Base-by-base conservation (phyloP, 192 early-diverging fungal genomes). In the Umbelopsis sp. region DNA sequence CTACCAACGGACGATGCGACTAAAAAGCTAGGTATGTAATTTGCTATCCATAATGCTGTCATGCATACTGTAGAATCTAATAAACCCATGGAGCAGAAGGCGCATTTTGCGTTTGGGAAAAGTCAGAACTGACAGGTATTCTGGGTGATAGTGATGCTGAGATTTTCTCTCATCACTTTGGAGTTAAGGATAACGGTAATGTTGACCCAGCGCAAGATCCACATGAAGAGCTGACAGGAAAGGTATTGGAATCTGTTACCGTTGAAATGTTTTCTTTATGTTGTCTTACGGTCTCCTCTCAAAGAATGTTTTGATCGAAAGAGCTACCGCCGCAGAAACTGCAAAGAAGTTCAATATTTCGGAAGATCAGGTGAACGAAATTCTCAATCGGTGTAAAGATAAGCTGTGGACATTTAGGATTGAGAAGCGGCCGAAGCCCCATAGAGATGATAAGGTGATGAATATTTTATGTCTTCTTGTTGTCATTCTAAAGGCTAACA, bases 81-180 rank as follows among this genome's bases (percentile, higher is more conserved):
- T 41, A 8, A 12, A 43, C 31, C 7, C 34, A 20, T n/a, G 0
- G 20, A 16, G 22, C 45, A 84, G 89, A 90, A 81, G 89, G 89
- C 1, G 89, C 89, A 3, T 90, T 90, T 72, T 84, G 80, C 22
- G 86, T 88, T 5, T 90, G 89, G 89, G 80, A 82, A 56, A 34
- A 62, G n/a, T 70, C 67, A 20, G 89, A 90, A 70, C 38, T 90
- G 9, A 59, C 74, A 11, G 31, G 41, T 21, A 56, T 80, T 26
- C 74, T 90, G 2, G 82, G 73, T 1, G 31, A 74, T 1, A 43
- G 66, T 4, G 68, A 81, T 36, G 78, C 83, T 12, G 38, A 70
- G 22, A 44, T 90, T 12, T 86, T 89, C 66, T 76, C 71, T 4
- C 71, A 53, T 22, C 77, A 87, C 76, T 90, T 72, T 71, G 86